Evolutionary conservation across 176 grass and related monocot species (phyloP).

Genomic region (sorghum (Sorghum bicolor)): Sorghum_bicolor_NCBIv3 NC_012870.2:5458501-5459000

Average conservation of each 20-base stretch:
- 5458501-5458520: no score
- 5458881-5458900: not conserved
- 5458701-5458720: not conserved
- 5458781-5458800: constrained; percentile 14
- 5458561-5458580: no score
- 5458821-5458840: not conserved
- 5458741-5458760: constrained; percentile 35
- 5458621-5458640: no score
- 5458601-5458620: no score
- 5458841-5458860: not conserved
- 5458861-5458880: not conserved
- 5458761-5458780: constrained; percentile 47
- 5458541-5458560: no score
- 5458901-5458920: not conserved
- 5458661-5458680: not conserved
- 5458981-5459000: not conserved
- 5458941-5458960: not conserved
- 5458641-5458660: no score
- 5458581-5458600: no score
- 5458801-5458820: not conserved
- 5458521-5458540: no score
- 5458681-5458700: not conserved
- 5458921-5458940: not conserved
- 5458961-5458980: not conserved
- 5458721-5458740: constrained; percentile 2